These are phyloP conservation scores for Wickerhamomyces sydowiorum DNA, from an alignment of 805 yeast genomes.

Conservation along the genomic window DNA sequence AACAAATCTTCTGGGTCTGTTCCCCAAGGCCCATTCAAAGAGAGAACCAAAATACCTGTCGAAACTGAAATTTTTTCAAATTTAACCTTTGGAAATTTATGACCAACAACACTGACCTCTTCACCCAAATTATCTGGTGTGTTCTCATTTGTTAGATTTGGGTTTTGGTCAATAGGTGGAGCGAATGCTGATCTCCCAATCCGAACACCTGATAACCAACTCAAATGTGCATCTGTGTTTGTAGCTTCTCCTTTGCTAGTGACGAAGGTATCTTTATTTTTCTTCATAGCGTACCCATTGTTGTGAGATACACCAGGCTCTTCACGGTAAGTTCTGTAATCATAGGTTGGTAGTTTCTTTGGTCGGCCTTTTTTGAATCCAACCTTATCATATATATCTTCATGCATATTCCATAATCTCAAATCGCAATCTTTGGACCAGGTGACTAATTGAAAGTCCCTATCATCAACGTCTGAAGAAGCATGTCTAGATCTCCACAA, in stretches of 20 bases:
- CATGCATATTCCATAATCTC: conserved; percentile 69
- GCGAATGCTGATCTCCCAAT: conserved; percentile 33
- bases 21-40: conserved; percentile 80
- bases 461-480: conserved; percentile 46
- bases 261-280: conserved; percentile 34
- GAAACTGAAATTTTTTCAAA: conserved; percentile 88
- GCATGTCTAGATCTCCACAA: conserved; percentile 71
- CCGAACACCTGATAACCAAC: conserved; percentile 92
- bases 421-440: conserved; percentile 91
- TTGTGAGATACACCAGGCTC: conserved; percentile 36
- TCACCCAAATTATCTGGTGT: conserved; percentile 72
- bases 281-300: conserved; percentile 29
- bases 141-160: conserved; percentile 32
- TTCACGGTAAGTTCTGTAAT: conserved; percentile 42
- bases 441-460: conserved; percentile 87
- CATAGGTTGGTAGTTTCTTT: conserved; percentile 31
- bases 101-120: conserved; percentile 84
- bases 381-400: conserved; percentile 41
- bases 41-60: conserved; percentile 70
- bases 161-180: conserved; percentile 21
- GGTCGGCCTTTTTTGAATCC: conserved; percentile 33
- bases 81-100: conserved; percentile 77
- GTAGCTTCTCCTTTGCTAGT: conserved; percentile 30
- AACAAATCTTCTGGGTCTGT: conserved; percentile 36
- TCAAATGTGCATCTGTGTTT: conserved; percentile 58